Base-by-base conservation (phyloP, 306 rosid species). In the Oemleria cerasiformis region DNA sequence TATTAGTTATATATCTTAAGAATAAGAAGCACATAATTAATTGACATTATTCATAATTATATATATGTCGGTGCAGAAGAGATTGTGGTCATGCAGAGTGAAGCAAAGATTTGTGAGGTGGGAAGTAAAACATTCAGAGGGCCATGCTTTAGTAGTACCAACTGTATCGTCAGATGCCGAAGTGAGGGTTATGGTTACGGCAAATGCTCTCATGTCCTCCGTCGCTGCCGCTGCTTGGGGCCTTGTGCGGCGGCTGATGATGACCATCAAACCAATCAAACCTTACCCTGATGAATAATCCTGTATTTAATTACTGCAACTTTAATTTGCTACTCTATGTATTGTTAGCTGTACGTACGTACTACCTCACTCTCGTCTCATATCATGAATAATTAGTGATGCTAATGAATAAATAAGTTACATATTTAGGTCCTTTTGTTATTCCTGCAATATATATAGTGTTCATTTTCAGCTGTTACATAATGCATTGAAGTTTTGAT, bases 1-100 rank as follows among this genome's bases (percentile, higher is more conserved):
- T n/a, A n/a, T 45, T 16, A 45, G 5, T 10, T 45, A 12, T 45
- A 45, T 45, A 45, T 45, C 50, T 45, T 45, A 5, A 16, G 13
- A 45, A 45, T 5, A 44, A 44, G 49, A 9, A 44, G 13, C 13
- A 10, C 10, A 45, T 45, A 45, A 12, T 45, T 45, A 45, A 45
- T 16, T 45, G 16, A 45, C 5, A 45, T 45, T 45, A 10, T 1
- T 45, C 10, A 45, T 45, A 9, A 6, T 50, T 50, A 15, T 17
- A 17, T 50, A 17, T n/a, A n/a, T n/a, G n/a, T n/a, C n/a, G n/a
- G n/a, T n/a, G n/a, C 68, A 63, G 50, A 63, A 42, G 68, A 41
- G 68, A 63, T n/a, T n/a, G n/a, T n/a, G 36, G 51, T 63, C 51
- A 42, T 10, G 51, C 19, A 42, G 1, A 63, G 68, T 20, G 51